Evolutionary conservation across 2,329 filamentous ascomycete genomes (phyloP).

Genomic region (Talaromyces sp.): DNA sequence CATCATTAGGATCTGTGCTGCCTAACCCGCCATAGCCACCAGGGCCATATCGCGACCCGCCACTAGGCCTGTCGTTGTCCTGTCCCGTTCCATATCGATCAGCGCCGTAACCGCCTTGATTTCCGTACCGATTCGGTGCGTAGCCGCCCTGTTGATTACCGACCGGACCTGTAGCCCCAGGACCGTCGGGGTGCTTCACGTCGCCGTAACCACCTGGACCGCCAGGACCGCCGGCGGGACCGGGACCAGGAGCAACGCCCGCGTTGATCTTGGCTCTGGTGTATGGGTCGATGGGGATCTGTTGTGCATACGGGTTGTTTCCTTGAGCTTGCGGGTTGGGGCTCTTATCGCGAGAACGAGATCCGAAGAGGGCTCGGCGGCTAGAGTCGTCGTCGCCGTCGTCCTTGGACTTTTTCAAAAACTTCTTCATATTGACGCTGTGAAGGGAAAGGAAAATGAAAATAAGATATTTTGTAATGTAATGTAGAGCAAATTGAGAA

Average conservation of each 20-base stretch:
- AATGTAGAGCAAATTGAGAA: neutral
- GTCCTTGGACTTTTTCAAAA: constrained; percentile 54
- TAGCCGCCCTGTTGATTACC: constrained; percentile 29
- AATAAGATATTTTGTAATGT: no score
- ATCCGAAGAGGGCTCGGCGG: constrained; percentile 59
- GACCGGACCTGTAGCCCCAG: constrained; percentile 16
- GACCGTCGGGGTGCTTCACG: constrained; percentile 22
- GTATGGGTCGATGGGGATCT: constrained; percentile 54
- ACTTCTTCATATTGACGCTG: constrained; percentile 23
- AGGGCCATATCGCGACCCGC: constrained; percentile 45
- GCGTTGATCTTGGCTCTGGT: constrained; percentile 47
- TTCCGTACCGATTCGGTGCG: constrained; percentile 29
- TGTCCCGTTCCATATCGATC: constrained; percentile 46
- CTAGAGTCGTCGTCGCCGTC: constrained; percentile 49
- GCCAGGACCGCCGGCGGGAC: constrained; percentile 28
- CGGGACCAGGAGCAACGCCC: constrained; percentile 37
- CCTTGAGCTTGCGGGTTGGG: constrained; percentile 42
- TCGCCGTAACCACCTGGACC: constrained; percentile 6
- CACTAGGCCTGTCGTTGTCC: constrained; percentile 47
- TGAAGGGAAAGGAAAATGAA: neutral
- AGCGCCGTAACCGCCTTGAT: constrained; percentile 37
- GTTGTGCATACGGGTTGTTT: constrained; percentile 55
- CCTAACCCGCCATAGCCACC: constrained; percentile 58
- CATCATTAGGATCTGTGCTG: constrained; percentile 48
- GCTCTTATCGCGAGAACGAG: constrained; percentile 53